Evolutionary conservation across 2,329 filamentous ascomycete genomes (phyloP).

Genomic region (Elsinoe fawcettii): DNA sequence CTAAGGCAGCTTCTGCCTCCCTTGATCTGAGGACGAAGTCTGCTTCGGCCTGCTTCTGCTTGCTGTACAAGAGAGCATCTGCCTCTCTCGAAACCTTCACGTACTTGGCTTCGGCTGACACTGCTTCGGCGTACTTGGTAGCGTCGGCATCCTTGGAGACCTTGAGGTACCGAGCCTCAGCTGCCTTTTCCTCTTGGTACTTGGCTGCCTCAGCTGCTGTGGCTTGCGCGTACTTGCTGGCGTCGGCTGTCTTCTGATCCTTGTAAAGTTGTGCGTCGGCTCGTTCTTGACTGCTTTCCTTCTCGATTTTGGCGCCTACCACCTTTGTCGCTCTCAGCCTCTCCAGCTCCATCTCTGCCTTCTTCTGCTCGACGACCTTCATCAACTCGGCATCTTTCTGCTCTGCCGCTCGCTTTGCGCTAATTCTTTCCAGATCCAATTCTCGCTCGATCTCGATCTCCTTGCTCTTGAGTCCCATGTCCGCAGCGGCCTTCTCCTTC

Average conservation of each 20-base stretch:
- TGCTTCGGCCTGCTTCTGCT: conserved; percentile 36
- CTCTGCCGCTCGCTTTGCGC: conserved; percentile 65
- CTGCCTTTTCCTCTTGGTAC: conserved; percentile 33
- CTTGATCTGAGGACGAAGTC: conserved; percentile 38
- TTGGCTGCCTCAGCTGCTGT: conserved; percentile 41
- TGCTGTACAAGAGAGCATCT: conserved; percentile 43
- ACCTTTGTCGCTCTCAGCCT: conserved; percentile 69
- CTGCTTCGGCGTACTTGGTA: conserved; percentile 37
- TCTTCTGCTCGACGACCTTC: conserved; percentile 67
- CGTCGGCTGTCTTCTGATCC: conserved; percentile 46
- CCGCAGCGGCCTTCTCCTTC: conserved; percentile 69
- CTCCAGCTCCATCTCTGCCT: conserved; percentile 72
- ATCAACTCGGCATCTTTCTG: conserved; percentile 72
- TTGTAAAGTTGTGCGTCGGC: conserved; percentile 51
- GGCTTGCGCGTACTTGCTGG: conserved; percentile 51
- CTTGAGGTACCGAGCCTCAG: conserved; percentile 40
- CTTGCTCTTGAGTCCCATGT: conserved; percentile 65
- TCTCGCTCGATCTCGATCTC: conserved; percentile 66
- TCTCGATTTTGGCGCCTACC: conserved; percentile 63
- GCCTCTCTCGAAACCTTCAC: conserved; percentile 36
- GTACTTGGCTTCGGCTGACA: conserved; percentile 32
- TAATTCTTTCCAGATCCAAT: conserved; percentile 67
- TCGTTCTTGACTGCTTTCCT: conserved; percentile 60
- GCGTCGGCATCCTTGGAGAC: conserved; percentile 29
- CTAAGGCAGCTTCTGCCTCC: conserved; percentile 53